phyloP scores from a whole-genome alignment of 805 yeast species.

The Candida coquimbonensis region DNA sequence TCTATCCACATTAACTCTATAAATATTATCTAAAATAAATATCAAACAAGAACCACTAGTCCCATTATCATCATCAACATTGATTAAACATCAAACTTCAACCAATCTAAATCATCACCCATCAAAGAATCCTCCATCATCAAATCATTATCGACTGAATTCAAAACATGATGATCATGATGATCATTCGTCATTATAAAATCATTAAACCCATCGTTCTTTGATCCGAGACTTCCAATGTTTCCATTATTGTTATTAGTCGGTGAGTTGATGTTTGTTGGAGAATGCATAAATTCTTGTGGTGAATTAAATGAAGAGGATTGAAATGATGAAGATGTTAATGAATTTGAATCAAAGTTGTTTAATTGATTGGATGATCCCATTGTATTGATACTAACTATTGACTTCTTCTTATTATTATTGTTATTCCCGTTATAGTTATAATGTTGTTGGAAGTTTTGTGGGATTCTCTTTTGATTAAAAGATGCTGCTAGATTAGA shows the following conservation, averaged over 20 bases:
- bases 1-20: too few relatives aligned
- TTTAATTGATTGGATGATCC: neutral
- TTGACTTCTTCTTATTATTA: neutral
- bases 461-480: constrained; percentile 24
- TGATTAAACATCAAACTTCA: constrained; percentile 21
- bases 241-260: neutral
- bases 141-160: constrained; percentile 4
- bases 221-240: too few relatives aligned
- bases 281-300: neutral
- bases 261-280: constrained; percentile 1
- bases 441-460: constrained; percentile 13
- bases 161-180: neutral
- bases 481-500: constrained; percentile 21
- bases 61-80: too few relatives aligned
- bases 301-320: neutral
- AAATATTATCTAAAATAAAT: too few relatives aligned
- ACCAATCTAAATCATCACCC: constrained; percentile 24
- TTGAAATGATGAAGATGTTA: neutral
- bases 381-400: neutral
- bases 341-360: neutral
- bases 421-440: too few relatives aligned
- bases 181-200: constrained; percentile 4
- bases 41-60: too few relatives aligned
- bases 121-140: constrained; percentile 9
- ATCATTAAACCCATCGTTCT: neutral